Percentiles rank a stretch among this genome's conserved stretches.
These are phyloP conservation scores for Aspergillus japonicus DNA, from an alignment of 2,329 filamentous ascomycete species.

Conservation along the genomic window DNA sequence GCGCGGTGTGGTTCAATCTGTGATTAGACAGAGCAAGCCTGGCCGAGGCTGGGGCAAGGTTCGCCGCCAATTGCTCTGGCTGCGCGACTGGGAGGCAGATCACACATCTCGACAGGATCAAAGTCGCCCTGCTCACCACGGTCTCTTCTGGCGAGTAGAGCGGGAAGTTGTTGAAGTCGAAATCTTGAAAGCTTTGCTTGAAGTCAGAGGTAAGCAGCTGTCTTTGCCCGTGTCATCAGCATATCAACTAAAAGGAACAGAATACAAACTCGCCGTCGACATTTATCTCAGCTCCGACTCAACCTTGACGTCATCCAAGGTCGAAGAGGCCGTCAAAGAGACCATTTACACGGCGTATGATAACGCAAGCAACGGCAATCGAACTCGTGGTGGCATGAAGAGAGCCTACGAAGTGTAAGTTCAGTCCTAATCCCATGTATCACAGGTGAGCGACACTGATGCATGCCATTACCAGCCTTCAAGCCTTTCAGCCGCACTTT, in stretches of 20 bases:
- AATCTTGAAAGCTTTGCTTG: slow-evolving; percentile 56
- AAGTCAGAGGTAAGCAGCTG: slow-evolving; percentile 39
- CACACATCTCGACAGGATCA: slow-evolving; percentile 12
- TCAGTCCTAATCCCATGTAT: background rate
- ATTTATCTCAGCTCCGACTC: slow-evolving; percentile 37
- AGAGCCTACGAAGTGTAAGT: slow-evolving; percentile 58
- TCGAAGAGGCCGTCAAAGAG: slow-evolving; percentile 54
- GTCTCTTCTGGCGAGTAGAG: slow-evolving; percentile 51
- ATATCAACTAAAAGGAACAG: slow-evolving; percentile 26
- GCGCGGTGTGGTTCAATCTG: slow-evolving; percentile 51
- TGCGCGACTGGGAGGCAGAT: slow-evolving; percentile 57
- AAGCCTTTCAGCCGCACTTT: slow-evolving; percentile 45
- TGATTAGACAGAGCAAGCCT: slow-evolving; percentile 45
- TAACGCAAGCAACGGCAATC: slow-evolving; percentile 65
- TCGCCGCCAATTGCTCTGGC: slow-evolving; percentile 57
- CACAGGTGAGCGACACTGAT: background rate
- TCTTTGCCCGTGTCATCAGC: background rate
- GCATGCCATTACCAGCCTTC: slow-evolving; percentile 30
- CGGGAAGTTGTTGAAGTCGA: slow-evolving; percentile 55
- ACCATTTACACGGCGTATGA: slow-evolving; percentile 60
- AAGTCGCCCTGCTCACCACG: slow-evolving; percentile 38
- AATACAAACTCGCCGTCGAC: slow-evolving; percentile 44
- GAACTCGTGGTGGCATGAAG: slow-evolving; percentile 61
- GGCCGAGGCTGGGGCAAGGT: slow-evolving; percentile 50
- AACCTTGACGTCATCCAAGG: slow-evolving; percentile 44